phyloP scores from a whole-genome alignment of 805 yeast genomes.

The Dipodascus albidus region DNA sequence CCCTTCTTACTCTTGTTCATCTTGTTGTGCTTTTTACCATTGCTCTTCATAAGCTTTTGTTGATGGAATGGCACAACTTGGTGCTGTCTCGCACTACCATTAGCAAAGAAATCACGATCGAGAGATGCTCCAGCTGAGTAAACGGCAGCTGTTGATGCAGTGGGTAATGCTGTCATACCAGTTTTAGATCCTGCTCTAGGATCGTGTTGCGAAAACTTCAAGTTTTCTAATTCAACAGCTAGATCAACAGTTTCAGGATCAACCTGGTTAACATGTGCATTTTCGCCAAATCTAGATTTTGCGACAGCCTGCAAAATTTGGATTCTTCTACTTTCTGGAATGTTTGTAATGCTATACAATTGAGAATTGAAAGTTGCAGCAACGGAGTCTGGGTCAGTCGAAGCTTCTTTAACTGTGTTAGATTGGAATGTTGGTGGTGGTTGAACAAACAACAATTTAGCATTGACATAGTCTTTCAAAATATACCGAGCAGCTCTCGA shows the following conservation, averaged over 20 bases:
- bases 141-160: constrained; percentile 33
- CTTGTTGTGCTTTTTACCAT: constrained; percentile 55
- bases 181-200: constrained; percentile 35
- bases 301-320: constrained; percentile 51
- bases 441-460: constrained; percentile 69
- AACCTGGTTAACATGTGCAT: constrained; percentile 25
- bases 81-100: constrained; percentile 53
- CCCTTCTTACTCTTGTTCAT: constrained; percentile 52
- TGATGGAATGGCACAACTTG: constrained; percentile 63
- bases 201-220: constrained; percentile 73
- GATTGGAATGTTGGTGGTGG: constrained; percentile 62
- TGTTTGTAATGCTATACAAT: constrained; percentile 49
- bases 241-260: constrained; percentile 44
- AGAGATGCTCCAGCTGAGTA: constrained; percentile 68
- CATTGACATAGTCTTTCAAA: constrained; percentile 89
- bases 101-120: constrained; percentile 75
- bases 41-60: constrained; percentile 12
- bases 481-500: constrained; percentile 88
- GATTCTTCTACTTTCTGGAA: constrained; percentile 62
- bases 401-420: constrained; percentile 30
- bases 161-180: constrained; percentile 79
- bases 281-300: constrained; percentile 15
- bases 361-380: constrained; percentile 49
- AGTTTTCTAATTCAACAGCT: constrained; percentile 52
- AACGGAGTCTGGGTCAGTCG: constrained; percentile 39